Evolutionary conservation across 257 asterid species (phyloP).

Genomic region (Osmanthus fragrans): DNA sequence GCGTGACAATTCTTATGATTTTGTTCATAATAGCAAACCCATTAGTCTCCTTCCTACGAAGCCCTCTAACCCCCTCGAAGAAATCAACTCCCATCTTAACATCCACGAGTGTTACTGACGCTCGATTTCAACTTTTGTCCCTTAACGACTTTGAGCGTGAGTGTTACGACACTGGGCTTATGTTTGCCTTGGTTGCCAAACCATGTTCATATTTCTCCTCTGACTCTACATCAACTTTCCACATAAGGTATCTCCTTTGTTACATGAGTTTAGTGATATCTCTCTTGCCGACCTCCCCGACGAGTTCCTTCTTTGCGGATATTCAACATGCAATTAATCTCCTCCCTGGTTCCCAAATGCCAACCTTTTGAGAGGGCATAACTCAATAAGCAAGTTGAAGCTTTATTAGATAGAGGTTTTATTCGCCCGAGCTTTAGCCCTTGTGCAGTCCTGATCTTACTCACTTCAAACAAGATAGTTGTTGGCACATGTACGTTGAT

Average conservation of each 20-base stretch:
- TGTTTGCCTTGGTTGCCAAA: background rate
- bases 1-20: background rate
- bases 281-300: background rate
- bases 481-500: too few relatives aligned
- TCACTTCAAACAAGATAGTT: too few relatives aligned
- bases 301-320: background rate
- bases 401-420: too few relatives aligned
- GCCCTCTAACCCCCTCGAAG: background rate
- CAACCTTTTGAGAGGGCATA: background rate
- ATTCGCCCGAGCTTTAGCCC: too few relatives aligned
- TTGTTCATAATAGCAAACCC: background rate
- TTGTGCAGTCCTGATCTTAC: too few relatives aligned
- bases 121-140: background rate
- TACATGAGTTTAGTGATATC: background rate
- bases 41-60: background rate
- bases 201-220: background rate
- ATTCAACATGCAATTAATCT: background rate
- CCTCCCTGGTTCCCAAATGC: background rate
- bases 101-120: background rate
- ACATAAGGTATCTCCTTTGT: background rate
- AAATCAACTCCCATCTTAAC: background rate
- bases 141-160: background rate
- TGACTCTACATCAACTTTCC: background rate
- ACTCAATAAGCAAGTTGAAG: too few relatives aligned
- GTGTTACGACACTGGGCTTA: background rate